Percentiles rank a stretch among this genome's conserved stretches.
Evolutionary conservation across 768 basidiomycete species (phyloP).

Genomic region (Suillus brevipes): DNA sequence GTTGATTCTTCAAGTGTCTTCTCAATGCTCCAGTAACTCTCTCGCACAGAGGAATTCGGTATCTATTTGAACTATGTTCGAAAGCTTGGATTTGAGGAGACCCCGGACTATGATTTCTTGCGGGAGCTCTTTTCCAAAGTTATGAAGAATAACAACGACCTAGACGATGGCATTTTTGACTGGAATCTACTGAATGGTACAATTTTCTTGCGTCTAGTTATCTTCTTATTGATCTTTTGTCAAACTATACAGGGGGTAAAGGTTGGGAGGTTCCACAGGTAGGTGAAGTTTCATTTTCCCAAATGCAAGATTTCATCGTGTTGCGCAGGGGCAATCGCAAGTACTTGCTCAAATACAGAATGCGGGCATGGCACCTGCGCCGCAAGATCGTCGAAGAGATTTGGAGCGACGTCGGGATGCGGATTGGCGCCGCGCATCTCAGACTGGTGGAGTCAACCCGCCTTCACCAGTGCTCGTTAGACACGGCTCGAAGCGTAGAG

Average conservation of each 20-base stretch:
- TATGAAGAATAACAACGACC: conserved; percentile 85
- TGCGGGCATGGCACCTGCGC: conserved; percentile 42
- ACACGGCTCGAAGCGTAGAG: conserved; percentile 70
- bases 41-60: conserved; percentile 83
- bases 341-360: conserved; percentile 66
- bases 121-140: conserved; percentile 94
- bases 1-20: conserved; percentile 21
- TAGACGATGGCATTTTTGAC: conserved; percentile 93
- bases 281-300: conserved; percentile 28
- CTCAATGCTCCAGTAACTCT: conserved; percentile 8
- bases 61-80: conserved; percentile 99
- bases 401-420: conserved; percentile 48
- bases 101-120: conserved; percentile 98
- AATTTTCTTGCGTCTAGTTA: conserved; percentile 14
- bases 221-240: conserved; percentile 2
- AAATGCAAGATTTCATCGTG: conserved; percentile 10
- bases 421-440: conserved; percentile 66
- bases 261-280: conserved; percentile 91
- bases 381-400: conserved; percentile 63
- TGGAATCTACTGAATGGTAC: conserved; percentile 91
- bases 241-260: conserved; percentile 62
- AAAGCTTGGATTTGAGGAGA: conserved; percentile 98
- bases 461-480: conserved; percentile 81
- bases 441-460: conserved; percentile 52
- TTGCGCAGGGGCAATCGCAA: conserved; percentile 57